Conservation (phyloP, 257 asterid species). For the Striga asiatica region DNA sequence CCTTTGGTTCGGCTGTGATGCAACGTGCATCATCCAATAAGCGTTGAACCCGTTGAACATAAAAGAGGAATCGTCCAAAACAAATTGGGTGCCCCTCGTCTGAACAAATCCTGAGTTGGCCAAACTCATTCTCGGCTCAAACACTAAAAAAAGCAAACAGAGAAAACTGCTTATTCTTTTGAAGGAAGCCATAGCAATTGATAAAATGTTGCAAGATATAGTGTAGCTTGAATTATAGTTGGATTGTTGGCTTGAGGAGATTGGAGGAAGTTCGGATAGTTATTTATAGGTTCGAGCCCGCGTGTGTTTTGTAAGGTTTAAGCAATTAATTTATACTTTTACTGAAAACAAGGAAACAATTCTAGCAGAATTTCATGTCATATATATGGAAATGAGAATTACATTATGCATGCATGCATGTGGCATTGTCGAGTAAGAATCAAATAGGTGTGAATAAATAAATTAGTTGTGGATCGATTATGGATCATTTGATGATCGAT, state of each 20-base stretch:
- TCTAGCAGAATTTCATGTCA: too few species aligned
- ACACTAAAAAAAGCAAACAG: neutral
- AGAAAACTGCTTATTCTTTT: neutral
- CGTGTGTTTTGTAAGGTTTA: too few species aligned
- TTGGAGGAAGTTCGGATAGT: neutral
- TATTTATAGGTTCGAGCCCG: slow-evolving; percentile 13
- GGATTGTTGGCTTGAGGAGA: neutral
- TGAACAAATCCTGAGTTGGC: slow-evolving; percentile 16
- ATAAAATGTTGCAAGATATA: too few species aligned
- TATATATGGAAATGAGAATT: too few species aligned
- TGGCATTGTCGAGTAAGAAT: too few species aligned
- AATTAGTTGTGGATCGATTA: too few species aligned
- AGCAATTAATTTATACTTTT: too few species aligned
- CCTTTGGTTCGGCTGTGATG: slow-evolving; percentile 30
- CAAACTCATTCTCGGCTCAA: neutral
- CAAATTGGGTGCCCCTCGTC: slow-evolving; percentile 23
- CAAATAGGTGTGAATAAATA: too few species aligned
- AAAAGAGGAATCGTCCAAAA: slow-evolving; percentile 21
- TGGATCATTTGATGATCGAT: too few species aligned
- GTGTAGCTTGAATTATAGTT: too few species aligned
- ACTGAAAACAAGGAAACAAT: too few species aligned
- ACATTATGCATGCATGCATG: too few species aligned
- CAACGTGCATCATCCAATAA: slow-evolving; percentile 46
- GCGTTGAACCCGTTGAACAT: slow-evolving; percentile 41
- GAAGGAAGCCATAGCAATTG: neutral